Evolutionary conservation across 768 basidiomycete species (phyloP).

Genomic region (Russula brevipes): DNA sequence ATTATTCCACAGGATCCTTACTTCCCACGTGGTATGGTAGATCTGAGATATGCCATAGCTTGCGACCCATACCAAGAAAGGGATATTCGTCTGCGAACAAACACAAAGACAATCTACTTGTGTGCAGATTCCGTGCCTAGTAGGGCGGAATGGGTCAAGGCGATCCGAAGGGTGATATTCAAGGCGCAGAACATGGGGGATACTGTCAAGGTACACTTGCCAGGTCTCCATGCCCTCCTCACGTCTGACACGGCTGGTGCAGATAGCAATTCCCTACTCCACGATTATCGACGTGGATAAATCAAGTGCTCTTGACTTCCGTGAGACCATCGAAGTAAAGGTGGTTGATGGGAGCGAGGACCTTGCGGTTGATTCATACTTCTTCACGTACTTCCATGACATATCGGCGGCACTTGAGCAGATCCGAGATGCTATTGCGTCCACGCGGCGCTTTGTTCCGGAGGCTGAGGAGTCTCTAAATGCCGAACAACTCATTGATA

Average conservation of each 20-base stretch:
- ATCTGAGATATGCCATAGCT: conserved; percentile 85
- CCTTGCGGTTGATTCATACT: conserved; percentile 79
- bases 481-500: conserved; percentile 47
- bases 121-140: conserved; percentile 77
- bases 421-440: conserved; percentile 68
- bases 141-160: conserved; percentile 94
- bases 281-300: conserved; percentile 84
- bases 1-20: conserved; percentile 74
- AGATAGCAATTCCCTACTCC: conserved; percentile 94
- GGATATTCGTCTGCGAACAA: conserved; percentile 78
- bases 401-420: conserved; percentile 69
- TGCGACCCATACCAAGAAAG: conserved; percentile 78
- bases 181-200: conserved; percentile 96
- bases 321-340: conserved; percentile 93
- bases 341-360: conserved; percentile 78
- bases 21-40: conserved; percentile 95
- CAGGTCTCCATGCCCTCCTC: background rate
- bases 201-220: conserved; percentile 69
- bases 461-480: conserved; percentile 28
- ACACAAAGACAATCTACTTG: conserved; percentile 67
- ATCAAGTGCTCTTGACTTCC: conserved; percentile 88
- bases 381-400: conserved; percentile 92
- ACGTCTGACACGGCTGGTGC: conserved; percentile 4
- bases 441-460: conserved; percentile 42
- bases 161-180: conserved; percentile 90